Evolutionary conservation across 2,329 filamentous ascomycete genomes (phyloP).

Genomic region (Elsinoe australis): DNA sequence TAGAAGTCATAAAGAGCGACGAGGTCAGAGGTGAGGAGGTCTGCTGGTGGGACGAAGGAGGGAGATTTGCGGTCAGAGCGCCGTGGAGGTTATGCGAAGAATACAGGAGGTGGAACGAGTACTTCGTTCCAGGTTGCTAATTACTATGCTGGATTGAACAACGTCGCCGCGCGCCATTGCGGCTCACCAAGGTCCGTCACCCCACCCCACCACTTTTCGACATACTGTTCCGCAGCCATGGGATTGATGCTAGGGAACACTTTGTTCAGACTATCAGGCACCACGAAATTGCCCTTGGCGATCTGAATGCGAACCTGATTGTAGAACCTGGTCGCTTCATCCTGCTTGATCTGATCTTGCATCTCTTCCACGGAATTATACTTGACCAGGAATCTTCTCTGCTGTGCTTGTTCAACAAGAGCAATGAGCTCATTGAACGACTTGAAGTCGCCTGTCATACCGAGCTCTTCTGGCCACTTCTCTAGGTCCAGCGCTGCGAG

Average conservation of each 20-base stretch:
- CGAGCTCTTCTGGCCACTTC: constrained; percentile 39
- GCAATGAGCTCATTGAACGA: constrained; percentile 24
- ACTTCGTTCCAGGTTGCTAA: neutral
- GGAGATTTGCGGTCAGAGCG: constrained; percentile 32
- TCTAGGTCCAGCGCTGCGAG: constrained; percentile 36
- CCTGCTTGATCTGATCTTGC: constrained; percentile 19
- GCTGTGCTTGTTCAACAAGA: constrained; percentile 26
- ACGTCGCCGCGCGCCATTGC: constrained; percentile 20
- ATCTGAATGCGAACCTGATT: constrained; percentile 26
- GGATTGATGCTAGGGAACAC: constrained; percentile 26
- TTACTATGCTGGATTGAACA: constrained; percentile 17
- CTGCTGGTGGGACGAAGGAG: constrained; percentile 33
- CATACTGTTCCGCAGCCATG: constrained; percentile 23
- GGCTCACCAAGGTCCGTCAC: constrained; percentile 23
- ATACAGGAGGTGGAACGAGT: neutral
- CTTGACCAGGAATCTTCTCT: constrained; percentile 25
- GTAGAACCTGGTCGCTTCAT: constrained; percentile 26
- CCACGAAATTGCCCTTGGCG: constrained; percentile 23
- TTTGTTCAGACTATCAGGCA: constrained; percentile 26
- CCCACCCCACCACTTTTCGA: constrained; percentile 28
- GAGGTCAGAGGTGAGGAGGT: constrained; percentile 29
- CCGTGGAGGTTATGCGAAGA: constrained; percentile 31
- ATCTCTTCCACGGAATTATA: constrained; percentile 24
- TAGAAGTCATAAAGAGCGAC: constrained; percentile 29
- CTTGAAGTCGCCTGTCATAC: constrained; percentile 29